phyloP scores from a whole-genome alignment of 2,329 filamentous ascomycete species.

The Colletotrichum viniferum region DNA sequence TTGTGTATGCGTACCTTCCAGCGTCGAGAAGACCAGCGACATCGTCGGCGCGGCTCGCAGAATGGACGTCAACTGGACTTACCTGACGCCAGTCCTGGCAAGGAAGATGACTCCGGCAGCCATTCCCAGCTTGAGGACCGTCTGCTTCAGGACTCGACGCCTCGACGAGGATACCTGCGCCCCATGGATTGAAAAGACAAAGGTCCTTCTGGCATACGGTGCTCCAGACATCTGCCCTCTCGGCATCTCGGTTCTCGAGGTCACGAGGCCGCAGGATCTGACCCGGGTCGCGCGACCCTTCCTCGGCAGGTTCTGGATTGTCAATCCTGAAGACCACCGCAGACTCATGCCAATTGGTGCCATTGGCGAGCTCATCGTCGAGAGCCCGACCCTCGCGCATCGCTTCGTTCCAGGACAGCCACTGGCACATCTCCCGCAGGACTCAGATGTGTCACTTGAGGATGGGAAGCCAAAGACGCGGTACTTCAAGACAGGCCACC shows the following conservation, averaged over 20 bases:
- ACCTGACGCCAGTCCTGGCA: constrained; percentile 65
- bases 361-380: constrained; percentile 64
- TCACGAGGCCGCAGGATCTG: constrained; percentile 39
- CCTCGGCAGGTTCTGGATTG: constrained; percentile 54
- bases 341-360: constrained; percentile 58
- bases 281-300: constrained; percentile 52
- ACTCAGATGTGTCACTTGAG: constrained; percentile 22
- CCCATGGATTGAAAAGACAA: constrained; percentile 50
- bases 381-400: constrained; percentile 55
- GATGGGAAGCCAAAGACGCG: constrained; percentile 33
- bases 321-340: constrained; percentile 55
- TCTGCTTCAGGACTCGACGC: constrained; percentile 54
- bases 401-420: constrained; percentile 35
- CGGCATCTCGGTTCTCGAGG: constrained; percentile 52
- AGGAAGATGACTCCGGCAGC: constrained; percentile 41
- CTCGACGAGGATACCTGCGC: constrained; percentile 53
- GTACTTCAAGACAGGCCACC: constrained; percentile 56
- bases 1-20: constrained; percentile 62
- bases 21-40: constrained; percentile 52
- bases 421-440: constrained; percentile 28
- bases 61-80: constrained; percentile 56
- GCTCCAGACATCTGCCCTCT: constrained; percentile 56
- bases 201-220: constrained; percentile 56
- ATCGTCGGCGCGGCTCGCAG: constrained; percentile 53
- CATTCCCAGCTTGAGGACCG: constrained; percentile 41